Evolutionary conservation across 176 grass and related monocot species (phyloP), one percentile per base, ranked within the genome.

Genomic region (Oropetium thomaeum): DNA sequence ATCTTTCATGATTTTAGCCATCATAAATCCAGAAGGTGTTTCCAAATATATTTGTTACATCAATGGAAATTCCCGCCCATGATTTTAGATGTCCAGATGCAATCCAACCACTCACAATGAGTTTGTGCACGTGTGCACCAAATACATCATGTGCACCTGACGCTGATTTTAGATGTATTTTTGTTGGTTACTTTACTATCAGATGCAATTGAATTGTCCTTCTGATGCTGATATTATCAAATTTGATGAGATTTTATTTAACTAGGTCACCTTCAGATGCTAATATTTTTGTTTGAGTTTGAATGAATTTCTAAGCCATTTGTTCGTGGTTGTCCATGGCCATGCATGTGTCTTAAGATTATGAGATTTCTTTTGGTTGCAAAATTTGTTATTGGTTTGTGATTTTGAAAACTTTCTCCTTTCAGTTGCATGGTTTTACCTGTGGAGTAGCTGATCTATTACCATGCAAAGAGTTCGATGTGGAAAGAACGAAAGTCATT

Each of bases 361-460:
- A 34, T 32, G 5, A 44, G 15, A 9, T 30, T 33, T 73, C 52
- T 22, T 69, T 62, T 59, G 29, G 17, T 84, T 75, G 13, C 58
- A 71, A 29, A 43, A 22, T 29, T 69, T 62, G 0, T 37, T 57
- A 10, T 29, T 38, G 2, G 22, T 63, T 70, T 67, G 11, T 58
- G 2, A 51, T 72, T 26, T 26, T 43, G 10, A 57, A 39, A 65
- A 32, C 28, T 69, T 62, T 67, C 45, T 73, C 39, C 10, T 88
- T 83, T 81, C 84, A 97, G 95, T 79, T 92, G 12, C 88, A 97
- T 83, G 95, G 95, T 9, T 93, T 92, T 86, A 97, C 95, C 41
- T 97, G 95, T 79, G 95, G 95, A 87, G 73, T 97, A 71, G 91
- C 85, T 48, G 95, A 97, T 60, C 91, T 97, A 39, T 70, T 97